Evolutionary conservation across 768 basidiomycete genomes (phyloP).

Genomic region (Collybiopsis luxurians): DNA sequence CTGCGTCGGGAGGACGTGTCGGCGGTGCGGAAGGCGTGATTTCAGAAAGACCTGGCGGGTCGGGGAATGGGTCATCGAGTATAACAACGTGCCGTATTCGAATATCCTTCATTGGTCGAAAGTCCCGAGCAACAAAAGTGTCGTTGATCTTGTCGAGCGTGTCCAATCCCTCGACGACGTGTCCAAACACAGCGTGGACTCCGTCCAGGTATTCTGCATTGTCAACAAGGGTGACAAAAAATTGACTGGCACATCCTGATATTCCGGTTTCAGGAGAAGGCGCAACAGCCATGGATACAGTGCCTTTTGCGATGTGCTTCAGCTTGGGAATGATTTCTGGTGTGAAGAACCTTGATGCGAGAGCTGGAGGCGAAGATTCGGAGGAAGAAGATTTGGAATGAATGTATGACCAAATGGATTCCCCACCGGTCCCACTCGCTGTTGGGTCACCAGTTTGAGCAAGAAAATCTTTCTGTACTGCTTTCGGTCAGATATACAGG

Average conservation of each 20-base stretch:
- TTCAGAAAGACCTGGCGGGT: constrained; percentile 70
- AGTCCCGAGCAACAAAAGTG: constrained; percentile 83
- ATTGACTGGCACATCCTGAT: constrained; percentile 92
- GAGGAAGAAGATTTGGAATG: constrained; percentile 29
- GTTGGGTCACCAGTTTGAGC: constrained; percentile 97
- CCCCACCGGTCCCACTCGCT: constrained; percentile 91
- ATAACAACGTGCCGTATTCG: constrained; percentile 95
- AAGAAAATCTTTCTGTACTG: constrained; percentile 96
- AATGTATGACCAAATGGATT: constrained; percentile 81
- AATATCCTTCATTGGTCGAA: constrained; percentile 90
- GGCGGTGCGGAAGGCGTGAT: constrained; percentile 81
- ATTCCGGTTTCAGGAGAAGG: constrained; percentile 63
- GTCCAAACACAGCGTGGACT: constrained; percentile 90
- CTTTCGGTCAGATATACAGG: no score
- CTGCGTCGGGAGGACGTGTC: constrained; percentile 77
- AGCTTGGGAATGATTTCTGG: constrained; percentile 79
- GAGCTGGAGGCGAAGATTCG: constrained; percentile 17
- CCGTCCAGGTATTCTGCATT: constrained; percentile 95
- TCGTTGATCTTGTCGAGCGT: constrained; percentile 93
- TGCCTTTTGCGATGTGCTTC: constrained; percentile 83
- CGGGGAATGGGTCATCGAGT: constrained; percentile 94
- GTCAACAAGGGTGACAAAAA: constrained; percentile 92
- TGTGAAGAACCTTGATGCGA: constrained; percentile 77
- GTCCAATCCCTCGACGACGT: constrained; percentile 91
- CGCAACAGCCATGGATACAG: constrained; percentile 96